Base-by-base conservation (phyloP, 192 early-diverging fungal genomes). In the Podila epicladia region DNA sequence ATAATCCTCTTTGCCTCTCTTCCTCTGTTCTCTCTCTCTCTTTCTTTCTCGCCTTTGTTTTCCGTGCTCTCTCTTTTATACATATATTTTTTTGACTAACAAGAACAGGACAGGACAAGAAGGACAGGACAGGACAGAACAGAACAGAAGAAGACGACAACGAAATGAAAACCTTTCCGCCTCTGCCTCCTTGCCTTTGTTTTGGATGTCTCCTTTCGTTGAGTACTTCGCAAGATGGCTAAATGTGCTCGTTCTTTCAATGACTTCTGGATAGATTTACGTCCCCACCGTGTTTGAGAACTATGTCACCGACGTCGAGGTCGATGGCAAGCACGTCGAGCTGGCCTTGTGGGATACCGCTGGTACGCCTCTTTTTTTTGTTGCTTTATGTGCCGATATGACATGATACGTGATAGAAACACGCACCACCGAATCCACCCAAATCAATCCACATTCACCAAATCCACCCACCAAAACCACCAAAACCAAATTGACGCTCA, bases 11-110 rank as follows among this genome's bases (percentile, higher is more conserved):
- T 50, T 12, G 45, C 38, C 45, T 65, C 50, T n/a, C 55, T 29
- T 12, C 15, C 15, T 41, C 35, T 2, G 8, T 37, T 37, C 35
- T 2, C 35, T 37, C 35, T 9, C 53, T 24, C 29, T 11, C 7
- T 51, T n/a, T 58, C 29, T 45, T n/a, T 58, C 29, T 45, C 51
- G 59, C 37, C 62, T 48, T 50, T 45, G 41, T 45, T 45, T 45
- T 45, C 41, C 15, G 41, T 45, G 41, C 41, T 45, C 50, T 32
- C 26, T 38, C 68, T 85, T 84, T 83, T 89, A n/a, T n/a, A n/a
- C n/a, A n/a, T n/a, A n/a, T n/a, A n/a, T 20, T 94, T 94, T 13
- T 91, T 94, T 55, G 95, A 94, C 82, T 94, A 96, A 68, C 94
- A 92, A 84, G 92, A 92, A 93, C 53, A 84, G 92, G 92, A 93